Percentiles rank a stretch among this genome's conserved stretches.
Conservation (phyloP, 75 land plant genomes). For the Selaginella moellendorffii region DNA sequence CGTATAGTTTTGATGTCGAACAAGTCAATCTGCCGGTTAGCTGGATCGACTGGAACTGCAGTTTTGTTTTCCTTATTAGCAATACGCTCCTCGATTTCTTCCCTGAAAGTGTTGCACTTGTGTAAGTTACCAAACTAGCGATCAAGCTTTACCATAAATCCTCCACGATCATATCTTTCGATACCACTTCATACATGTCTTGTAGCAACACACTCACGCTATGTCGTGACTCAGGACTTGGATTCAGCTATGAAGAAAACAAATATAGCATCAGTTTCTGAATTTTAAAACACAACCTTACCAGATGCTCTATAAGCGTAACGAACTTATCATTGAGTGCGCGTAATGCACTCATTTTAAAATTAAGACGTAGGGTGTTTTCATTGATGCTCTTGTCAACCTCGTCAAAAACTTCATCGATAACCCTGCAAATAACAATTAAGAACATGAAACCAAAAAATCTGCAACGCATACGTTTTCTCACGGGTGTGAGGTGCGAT, state of each 20-base stretch:
- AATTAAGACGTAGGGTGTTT: slow-evolving; percentile 29
- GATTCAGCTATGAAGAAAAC: background rate
- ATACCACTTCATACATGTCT: background rate
- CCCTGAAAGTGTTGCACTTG: too few relatives aligned
- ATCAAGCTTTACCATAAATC: background rate
- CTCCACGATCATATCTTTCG: background rate
- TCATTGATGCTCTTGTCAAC: slow-evolving; percentile 44
- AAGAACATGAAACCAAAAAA: background rate
- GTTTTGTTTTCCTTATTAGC: too few relatives aligned
- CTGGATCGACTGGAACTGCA: background rate
- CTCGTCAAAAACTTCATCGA: slow-evolving; percentile 35
- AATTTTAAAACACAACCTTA: too few relatives aligned
- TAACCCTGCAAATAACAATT: slow-evolving; percentile 49
- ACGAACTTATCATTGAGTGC: slow-evolving; percentile 44
- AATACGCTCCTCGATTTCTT: background rate
- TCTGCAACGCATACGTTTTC: background rate
- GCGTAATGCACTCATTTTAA: slow-evolving; percentile 61
- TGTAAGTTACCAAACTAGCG: too few relatives aligned
- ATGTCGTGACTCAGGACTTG: slow-evolving; percentile 10
- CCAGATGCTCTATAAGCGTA: slow-evolving; percentile 40
- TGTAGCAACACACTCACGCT: background rate
- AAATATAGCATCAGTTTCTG: too few relatives aligned
- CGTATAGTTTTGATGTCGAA: background rate
- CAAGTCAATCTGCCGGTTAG: background rate
- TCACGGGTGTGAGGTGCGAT: background rate